A percentile compares a stretch with the other conserved stretches of the same genome.
Conservation (phyloP, 2,329 filamentous ascomycete genomes). For the Pseudogymnoascus sp. region DNA sequence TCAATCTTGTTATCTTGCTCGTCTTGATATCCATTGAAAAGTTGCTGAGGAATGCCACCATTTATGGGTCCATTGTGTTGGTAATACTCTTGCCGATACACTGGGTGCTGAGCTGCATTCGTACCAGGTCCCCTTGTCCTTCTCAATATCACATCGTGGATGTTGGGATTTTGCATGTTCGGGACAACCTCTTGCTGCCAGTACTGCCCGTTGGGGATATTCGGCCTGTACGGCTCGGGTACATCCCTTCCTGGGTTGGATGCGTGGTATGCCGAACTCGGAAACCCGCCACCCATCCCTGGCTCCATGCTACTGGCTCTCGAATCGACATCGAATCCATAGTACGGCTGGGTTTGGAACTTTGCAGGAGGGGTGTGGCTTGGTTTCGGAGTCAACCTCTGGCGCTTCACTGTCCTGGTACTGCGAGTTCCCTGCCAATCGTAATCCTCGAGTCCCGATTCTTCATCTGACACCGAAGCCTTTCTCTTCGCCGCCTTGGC, state of each 20-base stretch:
- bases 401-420: constrained; percentile 12
- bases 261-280: constrained; percentile 42
- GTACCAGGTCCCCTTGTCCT: constrained; percentile 29
- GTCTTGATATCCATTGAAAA: background rate
- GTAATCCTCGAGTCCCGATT: constrained; percentile 39
- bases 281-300: constrained; percentile 23
- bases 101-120: constrained; percentile 26
- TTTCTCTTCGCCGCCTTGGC: constrained; percentile 42
- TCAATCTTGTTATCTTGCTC: constrained; percentile 22
- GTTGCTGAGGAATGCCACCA: background rate
- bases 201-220: constrained; percentile 39
- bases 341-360: constrained; percentile 1
- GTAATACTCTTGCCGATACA: constrained; percentile 23
- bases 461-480: constrained; percentile 29
- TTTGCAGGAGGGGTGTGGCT: constrained; percentile 20
- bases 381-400: constrained; percentile 15
- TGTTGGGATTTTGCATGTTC: constrained; percentile 15
- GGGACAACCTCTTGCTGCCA: constrained; percentile 33
- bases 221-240: constrained; percentile 35
- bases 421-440: constrained; percentile 31
- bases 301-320: constrained; percentile 25
- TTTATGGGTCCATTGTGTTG: constrained; percentile 9
- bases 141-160: constrained; percentile 37
- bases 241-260: constrained; percentile 41
- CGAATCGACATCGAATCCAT: constrained; percentile 19